phyloP scores from a whole-genome alignment of 129 eudicot genomes.

The Dittrichia graveolens region DNA sequence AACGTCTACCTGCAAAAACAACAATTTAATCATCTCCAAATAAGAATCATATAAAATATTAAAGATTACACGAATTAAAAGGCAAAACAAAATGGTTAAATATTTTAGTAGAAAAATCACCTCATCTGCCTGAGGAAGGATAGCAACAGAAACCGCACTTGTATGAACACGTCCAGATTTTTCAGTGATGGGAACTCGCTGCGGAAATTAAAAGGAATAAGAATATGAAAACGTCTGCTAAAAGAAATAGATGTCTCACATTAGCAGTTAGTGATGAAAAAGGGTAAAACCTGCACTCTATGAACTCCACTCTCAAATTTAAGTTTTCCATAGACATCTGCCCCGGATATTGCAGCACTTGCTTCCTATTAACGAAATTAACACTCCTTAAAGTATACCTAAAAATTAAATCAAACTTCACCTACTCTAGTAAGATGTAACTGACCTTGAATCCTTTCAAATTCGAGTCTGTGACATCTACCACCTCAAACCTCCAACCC shows the following conservation, averaged over 20 bases:
- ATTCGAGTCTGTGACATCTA: conserved; percentile 77
- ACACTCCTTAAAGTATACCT: conserved; percentile 6
- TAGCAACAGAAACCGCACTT: conserved; percentile 96
- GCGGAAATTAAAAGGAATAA: conserved; percentile 19
- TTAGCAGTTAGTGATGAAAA: neutral
- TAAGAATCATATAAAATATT: too few species aligned
- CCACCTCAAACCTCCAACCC: conserved; percentile 96
- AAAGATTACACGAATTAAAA: neutral
- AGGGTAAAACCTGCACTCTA: conserved; percentile 79
- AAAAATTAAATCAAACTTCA: neutral
- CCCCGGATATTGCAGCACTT: conserved; percentile 88
- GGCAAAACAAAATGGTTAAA: neutral
- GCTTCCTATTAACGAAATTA: conserved; percentile 66
- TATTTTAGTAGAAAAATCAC: conserved; percentile 32
- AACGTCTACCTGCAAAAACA: conserved; percentile 79
- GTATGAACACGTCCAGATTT: conserved; percentile 96
- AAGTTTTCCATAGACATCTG: conserved; percentile 85
- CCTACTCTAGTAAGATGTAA: too few species aligned
- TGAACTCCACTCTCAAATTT: conserved; percentile 99
- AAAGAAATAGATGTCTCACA: neutral
- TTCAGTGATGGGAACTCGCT: conserved; percentile 98
- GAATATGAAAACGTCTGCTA: neutral
- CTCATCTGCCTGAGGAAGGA: conserved; percentile 98
- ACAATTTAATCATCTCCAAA: neutral
- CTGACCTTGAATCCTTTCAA: conserved; percentile 87